Base-by-base conservation (phyloP, 2,329 filamentous ascomycete genomes). In the Annulohypoxylon truncatum region DNA sequence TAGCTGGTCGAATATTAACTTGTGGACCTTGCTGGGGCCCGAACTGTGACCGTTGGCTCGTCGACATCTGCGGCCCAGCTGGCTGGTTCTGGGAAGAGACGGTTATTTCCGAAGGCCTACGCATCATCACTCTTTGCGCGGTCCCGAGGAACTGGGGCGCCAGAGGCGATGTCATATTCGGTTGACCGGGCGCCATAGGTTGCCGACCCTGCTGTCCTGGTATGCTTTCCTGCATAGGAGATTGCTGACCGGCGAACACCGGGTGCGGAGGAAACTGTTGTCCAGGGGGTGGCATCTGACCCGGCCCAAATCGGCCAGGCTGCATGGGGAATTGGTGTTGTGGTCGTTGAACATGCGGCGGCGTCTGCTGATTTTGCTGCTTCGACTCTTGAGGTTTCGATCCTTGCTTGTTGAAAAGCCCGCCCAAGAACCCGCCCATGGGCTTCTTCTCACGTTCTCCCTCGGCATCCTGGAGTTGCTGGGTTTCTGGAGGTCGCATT, bases 91-190 rank as follows among this genome's bases (percentile, higher is more conserved):
- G 74, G 12, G 66, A 61, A 2, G 72, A 67, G 15, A 76, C 68
- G 1, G 73, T 75, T 33, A 76, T 72, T 56, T 74, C 74, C 1
- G 74, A 74, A 13, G 74, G 72, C 5, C 74, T 69, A 38, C 69
- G 66, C 24, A 75, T 69, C 58, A 68, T 66, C 9, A 74, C 54
- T 9, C 56, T 58, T 44, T 69, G 68, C 31, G 74, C 74, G n/a
- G 65, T 75, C 29, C 61, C 60, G 15, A 71, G 40, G 26, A 67
- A 53, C 7, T 66, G 63, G 9, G 68, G 63, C 3, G 68, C 64
- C 3, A 35, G 47, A 50, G 63, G 55, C 20, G 61, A 61, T 8
- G 50, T 51, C 26, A 58, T 33, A 35, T 28, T 53, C 2, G 18
- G 58, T 13, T 65, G 70, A 13, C 47, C 63, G 6, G 65, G 56